Evolutionary conservation across 345 rosid genomes (phyloP).

Genomic region (Citrus inodora): DNA sequence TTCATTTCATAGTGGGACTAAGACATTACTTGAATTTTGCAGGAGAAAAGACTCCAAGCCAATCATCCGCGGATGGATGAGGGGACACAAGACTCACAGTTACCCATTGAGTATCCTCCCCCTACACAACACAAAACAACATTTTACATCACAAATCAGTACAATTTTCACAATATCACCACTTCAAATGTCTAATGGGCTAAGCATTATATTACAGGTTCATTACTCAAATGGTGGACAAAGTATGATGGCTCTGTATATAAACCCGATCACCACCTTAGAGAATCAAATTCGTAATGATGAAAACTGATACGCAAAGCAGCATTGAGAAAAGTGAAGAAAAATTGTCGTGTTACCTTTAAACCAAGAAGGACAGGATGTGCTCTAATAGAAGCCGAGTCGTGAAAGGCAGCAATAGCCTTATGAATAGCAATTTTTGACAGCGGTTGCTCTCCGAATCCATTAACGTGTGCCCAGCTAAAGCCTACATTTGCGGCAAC

Average conservation of each 20-base stretch:
- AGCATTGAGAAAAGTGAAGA: no score
- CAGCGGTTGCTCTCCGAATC: slow-evolving; percentile 55
- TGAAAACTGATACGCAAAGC: no score
- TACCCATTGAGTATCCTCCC: slow-evolving; percentile 77
- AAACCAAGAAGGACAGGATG: slow-evolving; percentile 55
- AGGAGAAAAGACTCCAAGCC: slow-evolving; percentile 94
- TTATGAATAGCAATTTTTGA: slow-evolving; percentile 55
- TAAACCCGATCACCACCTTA: background rate
- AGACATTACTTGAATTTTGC: slow-evolving; percentile 64
- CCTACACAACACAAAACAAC: slow-evolving; percentile 38
- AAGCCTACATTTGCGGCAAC: slow-evolving; percentile 14
- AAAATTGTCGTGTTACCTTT: slow-evolving; percentile 23
- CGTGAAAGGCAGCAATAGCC: slow-evolving; percentile 37
- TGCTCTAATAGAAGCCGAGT: slow-evolving; percentile 42
- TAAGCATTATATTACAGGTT: background rate
- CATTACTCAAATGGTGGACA: background rate
- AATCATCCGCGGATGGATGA: slow-evolving; percentile 51
- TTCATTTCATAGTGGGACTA: background rate
- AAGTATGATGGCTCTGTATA: background rate
- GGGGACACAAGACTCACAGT: slow-evolving; percentile 44
- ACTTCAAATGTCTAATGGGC: background rate
- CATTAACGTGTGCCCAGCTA: slow-evolving; percentile 29
- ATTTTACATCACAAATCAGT: background rate
- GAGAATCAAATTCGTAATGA: no score
- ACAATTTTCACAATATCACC: background rate